Percentiles rank a stretch among this genome's conserved stretches.
phyloP scores from a whole-genome alignment of 139 green algal species.

The Prasinococcaceae sp. region DNA sequence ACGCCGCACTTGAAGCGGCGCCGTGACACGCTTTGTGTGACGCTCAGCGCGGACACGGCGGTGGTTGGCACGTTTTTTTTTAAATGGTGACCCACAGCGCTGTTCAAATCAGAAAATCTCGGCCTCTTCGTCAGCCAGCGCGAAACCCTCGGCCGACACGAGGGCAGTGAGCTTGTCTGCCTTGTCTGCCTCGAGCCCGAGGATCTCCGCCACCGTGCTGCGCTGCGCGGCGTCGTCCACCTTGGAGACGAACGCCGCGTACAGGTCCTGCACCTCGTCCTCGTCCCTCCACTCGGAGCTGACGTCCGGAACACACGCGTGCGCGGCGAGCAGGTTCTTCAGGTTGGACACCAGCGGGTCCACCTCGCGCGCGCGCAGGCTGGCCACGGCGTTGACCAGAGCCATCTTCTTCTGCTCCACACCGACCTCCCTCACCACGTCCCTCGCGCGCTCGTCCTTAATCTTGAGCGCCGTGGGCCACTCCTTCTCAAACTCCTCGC shows the following conservation, averaged over 20 bases:
- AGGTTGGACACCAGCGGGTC: constrained; percentile 30
- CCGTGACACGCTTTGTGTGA: too few relatives aligned
- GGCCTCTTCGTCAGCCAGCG: too few relatives aligned
- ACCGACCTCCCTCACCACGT: constrained; percentile 30
- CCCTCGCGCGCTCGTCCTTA: constrained; percentile 26
- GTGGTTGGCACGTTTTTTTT: too few relatives aligned
- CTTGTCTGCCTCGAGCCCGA: too few relatives aligned
- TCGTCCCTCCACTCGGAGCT: constrained; percentile 17
- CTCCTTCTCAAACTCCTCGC: constrained; percentile 44
- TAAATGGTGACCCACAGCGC: too few relatives aligned
- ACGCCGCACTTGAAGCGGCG: too few relatives aligned
- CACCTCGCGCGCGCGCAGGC: constrained; percentile 54
- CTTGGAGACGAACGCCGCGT: constrained; percentile 41
- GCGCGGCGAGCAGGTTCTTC: constrained; percentile 46
- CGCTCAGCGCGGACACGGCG: too few relatives aligned
- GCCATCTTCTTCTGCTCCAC: constrained; percentile 47
- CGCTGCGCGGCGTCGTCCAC: constrained; percentile 26
- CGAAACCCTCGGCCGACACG: too few relatives aligned
- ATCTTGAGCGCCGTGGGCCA: constrained; percentile 53
- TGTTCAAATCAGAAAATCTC: too few relatives aligned
- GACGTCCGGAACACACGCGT: constrained; percentile 20
- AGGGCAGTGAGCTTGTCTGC: too few relatives aligned
- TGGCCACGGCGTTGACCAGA: constrained; percentile 46
- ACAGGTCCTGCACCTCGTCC: constrained; percentile 73
- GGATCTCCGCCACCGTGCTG: too few relatives aligned